Evolutionary conservation across 805 yeast species (phyloP).

Genomic region (Deakozyma indianensis): DNA sequence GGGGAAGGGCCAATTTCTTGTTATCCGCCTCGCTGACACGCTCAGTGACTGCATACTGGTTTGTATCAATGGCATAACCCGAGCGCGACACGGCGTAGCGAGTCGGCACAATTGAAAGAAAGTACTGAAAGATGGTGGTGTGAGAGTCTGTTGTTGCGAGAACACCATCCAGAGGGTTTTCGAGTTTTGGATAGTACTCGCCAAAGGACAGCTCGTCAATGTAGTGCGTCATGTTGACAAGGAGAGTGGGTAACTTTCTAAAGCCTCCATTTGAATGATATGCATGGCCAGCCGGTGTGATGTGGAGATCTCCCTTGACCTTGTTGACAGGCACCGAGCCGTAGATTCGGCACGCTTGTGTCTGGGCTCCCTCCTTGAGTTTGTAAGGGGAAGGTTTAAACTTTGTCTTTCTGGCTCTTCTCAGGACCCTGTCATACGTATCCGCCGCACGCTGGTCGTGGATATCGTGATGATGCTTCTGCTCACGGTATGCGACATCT

Average conservation of each 20-base stretch:
- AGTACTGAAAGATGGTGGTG: slow-evolving; percentile 43
- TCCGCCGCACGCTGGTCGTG: slow-evolving; percentile 5
- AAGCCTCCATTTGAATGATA: slow-evolving; percentile 42
- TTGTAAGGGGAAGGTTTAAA: slow-evolving; percentile 3
- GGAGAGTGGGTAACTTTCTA: slow-evolving; percentile 6
- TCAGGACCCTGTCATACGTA: slow-evolving; percentile 9
- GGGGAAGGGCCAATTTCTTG: slow-evolving; percentile 24
- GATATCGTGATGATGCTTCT: neutral
- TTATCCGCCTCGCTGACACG: slow-evolving; percentile 11
- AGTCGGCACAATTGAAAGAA: slow-evolving; percentile 74
- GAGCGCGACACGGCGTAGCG: slow-evolving; percentile 39
- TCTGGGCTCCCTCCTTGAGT: slow-evolving; percentile 5
- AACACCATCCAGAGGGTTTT: slow-evolving; percentile 78
- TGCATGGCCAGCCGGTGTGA: slow-evolving; percentile 64
- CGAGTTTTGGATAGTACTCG: slow-evolving; percentile 68
- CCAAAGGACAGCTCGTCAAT: slow-evolving; percentile 86
- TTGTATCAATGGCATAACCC: slow-evolving; percentile 63
- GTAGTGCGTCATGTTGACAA: slow-evolving; percentile 68
- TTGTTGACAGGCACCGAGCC: slow-evolving; percentile 77
- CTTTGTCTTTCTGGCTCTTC: slow-evolving; percentile 9
- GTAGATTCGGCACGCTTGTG: slow-evolving; percentile 61
- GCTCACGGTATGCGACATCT: slow-evolving; percentile 16
- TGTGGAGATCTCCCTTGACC: slow-evolving; percentile 74
- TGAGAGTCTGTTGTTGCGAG: slow-evolving; percentile 39
- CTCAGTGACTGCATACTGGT: slow-evolving; percentile 53